These are phyloP conservation scores for Volvariella surrecta DNA, from an alignment of 1,284 basidiomycete genomes.

Conservation along the genomic window DNA sequence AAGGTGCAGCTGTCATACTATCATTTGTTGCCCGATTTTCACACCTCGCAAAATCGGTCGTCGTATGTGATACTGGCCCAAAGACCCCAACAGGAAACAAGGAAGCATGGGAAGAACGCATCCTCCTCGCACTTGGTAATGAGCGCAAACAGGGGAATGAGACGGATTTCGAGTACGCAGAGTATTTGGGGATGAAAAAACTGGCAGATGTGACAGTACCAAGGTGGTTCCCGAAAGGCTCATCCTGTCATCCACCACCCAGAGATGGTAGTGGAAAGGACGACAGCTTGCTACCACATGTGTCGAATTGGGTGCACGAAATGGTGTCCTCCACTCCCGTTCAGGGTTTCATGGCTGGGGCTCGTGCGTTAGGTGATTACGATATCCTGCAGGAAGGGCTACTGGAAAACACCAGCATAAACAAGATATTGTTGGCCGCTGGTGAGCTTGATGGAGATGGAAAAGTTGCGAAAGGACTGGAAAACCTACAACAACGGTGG, in stretches of 20 bases:
- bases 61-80: slow-evolving; percentile 36
- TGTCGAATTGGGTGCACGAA: slow-evolving; percentile 18
- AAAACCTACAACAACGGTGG: slow-evolving; percentile 26
- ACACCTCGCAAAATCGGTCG: slow-evolving; percentile 23
- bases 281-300: background rate
- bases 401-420: slow-evolving; percentile 13
- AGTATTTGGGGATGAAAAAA: slow-evolving; percentile 27
- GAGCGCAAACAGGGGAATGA: slow-evolving; percentile 10
- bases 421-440: slow-evolving; percentile 30
- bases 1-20: slow-evolving; percentile 38
- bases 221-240: slow-evolving; percentile 34
- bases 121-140: slow-evolving; percentile 23
- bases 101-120: slow-evolving; percentile 35
- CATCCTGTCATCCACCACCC: slow-evolving; percentile 11
- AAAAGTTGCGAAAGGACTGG: slow-evolving; percentile 29
- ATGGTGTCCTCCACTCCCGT: slow-evolving; percentile 31
- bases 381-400: slow-evolving; percentile 20
- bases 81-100: slow-evolving; percentile 34
- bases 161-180: slow-evolving; percentile 16
- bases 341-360: slow-evolving; percentile 34
- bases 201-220: slow-evolving; percentile 31
- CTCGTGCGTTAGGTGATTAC: slow-evolving; percentile 34
- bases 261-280: slow-evolving; percentile 7
- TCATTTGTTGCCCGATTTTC: slow-evolving; percentile 20
- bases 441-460: slow-evolving; percentile 38